Evolutionary conservation across 176 grass and related monocot genomes (phyloP).

Genomic region (Thalia dealbata): DNA sequence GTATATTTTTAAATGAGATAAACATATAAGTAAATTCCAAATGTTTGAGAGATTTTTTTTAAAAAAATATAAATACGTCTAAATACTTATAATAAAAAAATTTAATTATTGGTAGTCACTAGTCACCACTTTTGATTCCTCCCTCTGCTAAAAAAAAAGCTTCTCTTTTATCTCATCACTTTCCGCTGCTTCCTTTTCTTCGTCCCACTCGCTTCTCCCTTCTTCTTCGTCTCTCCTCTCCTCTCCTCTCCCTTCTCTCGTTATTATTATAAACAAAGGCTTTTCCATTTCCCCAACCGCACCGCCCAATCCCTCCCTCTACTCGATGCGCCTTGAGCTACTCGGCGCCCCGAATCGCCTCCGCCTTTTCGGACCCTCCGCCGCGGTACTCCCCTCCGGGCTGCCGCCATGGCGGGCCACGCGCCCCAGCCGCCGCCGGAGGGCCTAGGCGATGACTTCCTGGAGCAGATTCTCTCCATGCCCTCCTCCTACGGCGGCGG

Average conservation of each 20-base stretch:
- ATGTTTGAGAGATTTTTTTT: too few relatives aligned
- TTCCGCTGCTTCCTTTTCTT: too few relatives aligned
- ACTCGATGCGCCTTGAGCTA: background rate
- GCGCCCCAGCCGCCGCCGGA: constrained; percentile 29
- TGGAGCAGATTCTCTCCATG: constrained; percentile 78
- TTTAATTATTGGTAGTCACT: too few relatives aligned
- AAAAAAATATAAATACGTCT: too few relatives aligned
- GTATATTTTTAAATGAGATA: too few relatives aligned
- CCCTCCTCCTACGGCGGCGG: constrained; percentile 26
- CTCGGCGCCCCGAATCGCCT: background rate
- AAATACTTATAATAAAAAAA: too few relatives aligned
- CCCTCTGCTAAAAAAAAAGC: too few relatives aligned
- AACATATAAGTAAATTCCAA: too few relatives aligned
- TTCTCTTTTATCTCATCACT: too few relatives aligned
- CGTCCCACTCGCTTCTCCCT: too few relatives aligned
- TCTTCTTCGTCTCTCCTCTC: background rate
- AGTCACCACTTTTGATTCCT: too few relatives aligned
- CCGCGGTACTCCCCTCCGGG: background rate
- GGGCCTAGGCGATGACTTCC: constrained; percentile 48
- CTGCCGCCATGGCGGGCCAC: constrained; percentile 46
- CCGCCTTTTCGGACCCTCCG: background rate
- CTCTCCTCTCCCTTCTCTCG: background rate
- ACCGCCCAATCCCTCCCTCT: background rate
- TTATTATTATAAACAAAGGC: background rate
- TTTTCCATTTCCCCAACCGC: background rate